phyloP scores from a whole-genome alignment of 2,329 filamentous ascomycete species.

The Elsinoe perseae region DNA sequence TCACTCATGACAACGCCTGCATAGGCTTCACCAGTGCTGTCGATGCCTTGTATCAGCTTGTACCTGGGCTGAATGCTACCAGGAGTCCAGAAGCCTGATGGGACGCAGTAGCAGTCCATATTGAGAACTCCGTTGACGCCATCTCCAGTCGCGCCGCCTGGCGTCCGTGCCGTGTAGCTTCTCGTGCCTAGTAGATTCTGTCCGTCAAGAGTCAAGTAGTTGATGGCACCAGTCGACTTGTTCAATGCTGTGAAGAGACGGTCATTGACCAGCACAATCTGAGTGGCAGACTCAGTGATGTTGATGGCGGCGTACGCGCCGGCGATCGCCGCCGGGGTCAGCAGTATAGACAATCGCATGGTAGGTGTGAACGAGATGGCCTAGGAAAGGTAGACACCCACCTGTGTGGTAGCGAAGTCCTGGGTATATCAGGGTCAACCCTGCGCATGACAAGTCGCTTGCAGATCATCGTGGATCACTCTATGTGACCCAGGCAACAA shows the following conservation, averaged over 20 bases:
- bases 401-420: background rate
- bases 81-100: constrained; percentile 52
- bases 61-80: constrained; percentile 44
- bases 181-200: constrained; percentile 47
- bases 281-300: constrained; percentile 26
- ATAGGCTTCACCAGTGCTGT: constrained; percentile 46
- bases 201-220: constrained; percentile 38
- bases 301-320: constrained; percentile 18
- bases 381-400: constrained; percentile 1
- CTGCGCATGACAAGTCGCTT: background rate
- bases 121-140: constrained; percentile 46
- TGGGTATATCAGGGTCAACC: background rate
- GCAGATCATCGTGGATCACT: background rate
- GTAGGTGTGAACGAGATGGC: background rate
- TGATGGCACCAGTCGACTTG: constrained; percentile 38
- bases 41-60: constrained; percentile 45
- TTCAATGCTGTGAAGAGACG: constrained; percentile 39
- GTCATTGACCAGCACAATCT: constrained; percentile 38
- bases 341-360: background rate
- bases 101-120: constrained; percentile 57
- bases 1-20: constrained; percentile 54
- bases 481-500: background rate
- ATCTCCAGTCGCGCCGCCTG: constrained; percentile 21
- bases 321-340: background rate
- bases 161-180: constrained; percentile 20